Conservation (phyloP, 768 basidiomycete genomes). For the Galerina marginata region DNA sequence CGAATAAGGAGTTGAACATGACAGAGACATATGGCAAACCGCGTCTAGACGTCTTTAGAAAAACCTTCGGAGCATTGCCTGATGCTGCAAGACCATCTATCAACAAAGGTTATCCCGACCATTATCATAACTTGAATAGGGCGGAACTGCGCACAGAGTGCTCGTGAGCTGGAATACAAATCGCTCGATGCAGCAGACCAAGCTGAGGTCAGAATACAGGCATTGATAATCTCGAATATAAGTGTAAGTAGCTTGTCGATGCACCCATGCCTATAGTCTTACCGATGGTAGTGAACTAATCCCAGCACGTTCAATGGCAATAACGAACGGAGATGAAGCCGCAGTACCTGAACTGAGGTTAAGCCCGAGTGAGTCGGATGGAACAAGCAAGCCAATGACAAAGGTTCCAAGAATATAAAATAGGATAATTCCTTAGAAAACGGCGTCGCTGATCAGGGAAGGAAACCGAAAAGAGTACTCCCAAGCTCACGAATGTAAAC, state of each 20-base stretch:
- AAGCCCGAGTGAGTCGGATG: conserved; percentile 66
- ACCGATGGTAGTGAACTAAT: conserved; percentile 88
- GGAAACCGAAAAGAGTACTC: too few species aligned
- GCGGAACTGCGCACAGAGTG: conserved; percentile 63
- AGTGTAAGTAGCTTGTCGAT: neutral
- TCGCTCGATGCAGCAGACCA: conserved; percentile 94
- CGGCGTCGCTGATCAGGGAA: neutral
- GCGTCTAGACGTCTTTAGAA: conserved; percentile 65
- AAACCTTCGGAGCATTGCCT: conserved; percentile 84
- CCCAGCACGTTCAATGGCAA: conserved; percentile 86
- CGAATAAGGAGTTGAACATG: conserved; percentile 67
- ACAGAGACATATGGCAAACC: conserved; percentile 84
- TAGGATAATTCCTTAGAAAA: conserved; percentile 70
- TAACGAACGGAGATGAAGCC: conserved; percentile 87
- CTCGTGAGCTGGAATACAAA: conserved; percentile 87
- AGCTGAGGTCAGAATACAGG: conserved; percentile 83
- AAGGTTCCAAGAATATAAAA: conserved; percentile 76
- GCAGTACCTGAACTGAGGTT: conserved; percentile 60
- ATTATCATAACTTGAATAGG: neutral
- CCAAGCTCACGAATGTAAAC: conserved; percentile 66
- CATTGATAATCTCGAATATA: conserved; percentile 69
- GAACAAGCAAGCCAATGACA: conserved; percentile 85
- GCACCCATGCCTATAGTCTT: conserved; percentile 26
- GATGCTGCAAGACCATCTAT: conserved; percentile 79
- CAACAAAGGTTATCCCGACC: neutral